These are phyloP conservation scores for Phytophthora nicotianae DNA, from an alignment of 352 stramenopile genomes.

Conservation along the genomic window DNA sequence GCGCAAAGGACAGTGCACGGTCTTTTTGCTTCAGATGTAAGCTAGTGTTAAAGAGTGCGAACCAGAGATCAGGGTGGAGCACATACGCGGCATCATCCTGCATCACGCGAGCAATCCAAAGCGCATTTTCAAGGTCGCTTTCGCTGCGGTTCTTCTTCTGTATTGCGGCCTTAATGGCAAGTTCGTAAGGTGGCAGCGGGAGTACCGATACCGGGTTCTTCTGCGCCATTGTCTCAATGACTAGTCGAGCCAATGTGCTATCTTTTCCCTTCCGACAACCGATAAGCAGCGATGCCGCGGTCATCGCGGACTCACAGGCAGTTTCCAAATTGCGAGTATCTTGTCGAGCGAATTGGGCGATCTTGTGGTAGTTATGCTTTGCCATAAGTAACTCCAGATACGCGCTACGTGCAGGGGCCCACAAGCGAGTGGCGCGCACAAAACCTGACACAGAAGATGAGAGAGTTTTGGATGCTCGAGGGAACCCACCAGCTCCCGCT, in stretches of 20 bases:
- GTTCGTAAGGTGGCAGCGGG: not conserved
- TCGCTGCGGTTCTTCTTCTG: slow-evolving; percentile 1
- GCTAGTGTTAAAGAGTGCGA: slow-evolving; percentile 45
- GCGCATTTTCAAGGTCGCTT: slow-evolving; percentile 30
- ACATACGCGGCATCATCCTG: slow-evolving; percentile 40
- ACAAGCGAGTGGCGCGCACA: slow-evolving; percentile 10
- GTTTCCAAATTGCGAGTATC: not conserved
- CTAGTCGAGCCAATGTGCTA: not conserved
- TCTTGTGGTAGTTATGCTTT: slow-evolving; percentile 7
- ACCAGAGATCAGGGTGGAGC: slow-evolving; percentile 41
- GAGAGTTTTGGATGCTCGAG: not conserved
- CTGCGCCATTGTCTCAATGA: not conserved
- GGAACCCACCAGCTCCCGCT: not conserved
- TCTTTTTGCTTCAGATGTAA: slow-evolving; percentile 33
- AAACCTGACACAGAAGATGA: not conserved
- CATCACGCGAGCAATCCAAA: slow-evolving; percentile 40
- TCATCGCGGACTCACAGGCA: slow-evolving; percentile 4
- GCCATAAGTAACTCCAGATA: slow-evolving; percentile 11
- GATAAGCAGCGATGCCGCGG: slow-evolving; percentile 9
- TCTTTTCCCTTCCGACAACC: slow-evolving; percentile 7
- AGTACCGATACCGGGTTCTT: not conserved
- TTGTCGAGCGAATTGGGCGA: slow-evolving; percentile 2
- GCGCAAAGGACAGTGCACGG: not conserved
- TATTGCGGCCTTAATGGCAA: not conserved
- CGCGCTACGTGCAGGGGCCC: slow-evolving; percentile 6